phyloP scores from a whole-genome alignment of 2,329 filamentous ascomycete genomes.

The Talaromyces funiculosus region DNA sequence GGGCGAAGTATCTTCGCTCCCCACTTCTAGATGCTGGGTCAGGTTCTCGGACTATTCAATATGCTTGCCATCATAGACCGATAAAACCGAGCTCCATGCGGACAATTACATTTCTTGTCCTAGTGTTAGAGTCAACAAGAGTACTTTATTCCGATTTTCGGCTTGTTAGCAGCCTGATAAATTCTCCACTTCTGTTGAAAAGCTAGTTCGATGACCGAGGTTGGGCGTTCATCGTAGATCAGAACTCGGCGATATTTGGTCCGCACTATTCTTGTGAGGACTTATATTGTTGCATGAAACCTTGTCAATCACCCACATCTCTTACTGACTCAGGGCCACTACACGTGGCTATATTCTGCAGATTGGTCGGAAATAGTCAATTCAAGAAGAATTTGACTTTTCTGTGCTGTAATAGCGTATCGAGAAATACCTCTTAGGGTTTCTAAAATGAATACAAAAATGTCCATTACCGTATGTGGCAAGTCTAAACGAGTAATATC shows the following conservation, averaged over 20 bases:
- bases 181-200: background rate
- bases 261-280: no score
- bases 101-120: background rate
- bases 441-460: no score
- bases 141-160: background rate
- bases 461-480: no score
- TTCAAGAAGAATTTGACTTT: no score
- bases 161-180: background rate
- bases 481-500: no score
- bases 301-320: background rate
- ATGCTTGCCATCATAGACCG: background rate
- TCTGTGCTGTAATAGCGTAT: no score
- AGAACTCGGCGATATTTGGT: background rate
- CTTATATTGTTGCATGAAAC: background rate
- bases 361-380: no score
- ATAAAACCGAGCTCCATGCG: background rate
- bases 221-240: background rate
- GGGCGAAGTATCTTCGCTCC: background rate
- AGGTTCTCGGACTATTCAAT: background rate
- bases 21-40: background rate
- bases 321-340: background rate
- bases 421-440: no score
- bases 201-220: background rate
- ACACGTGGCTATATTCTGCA: background rate
- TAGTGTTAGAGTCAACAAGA: background rate